Conservation (phyloP, 2,329 filamentous ascomycete species). For the Verticillium albo-atrum region DNA sequence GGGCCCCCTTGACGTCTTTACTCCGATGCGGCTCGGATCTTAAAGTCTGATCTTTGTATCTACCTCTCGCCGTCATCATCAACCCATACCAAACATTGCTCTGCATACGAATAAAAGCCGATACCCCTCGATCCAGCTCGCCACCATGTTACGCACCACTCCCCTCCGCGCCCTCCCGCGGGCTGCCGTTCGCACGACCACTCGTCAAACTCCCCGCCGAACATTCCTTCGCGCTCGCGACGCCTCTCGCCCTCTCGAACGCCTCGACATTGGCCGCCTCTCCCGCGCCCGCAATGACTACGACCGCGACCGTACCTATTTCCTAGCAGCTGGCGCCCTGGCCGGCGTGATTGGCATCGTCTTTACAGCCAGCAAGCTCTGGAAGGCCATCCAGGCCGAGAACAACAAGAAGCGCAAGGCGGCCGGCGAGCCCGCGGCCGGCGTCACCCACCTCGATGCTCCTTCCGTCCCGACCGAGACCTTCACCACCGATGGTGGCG, state of each 20-base stretch:
- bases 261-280: conserved; percentile 45
- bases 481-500: conserved; percentile 44
- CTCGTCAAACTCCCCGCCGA: conserved; percentile 19
- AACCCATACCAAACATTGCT: background rate
- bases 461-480: conserved; percentile 35
- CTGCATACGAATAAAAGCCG: background rate
- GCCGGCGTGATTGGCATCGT: conserved; percentile 45
- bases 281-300: conserved; percentile 42
- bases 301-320: conserved; percentile 44
- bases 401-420: conserved; percentile 22
- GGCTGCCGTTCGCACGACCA: conserved; percentile 4
- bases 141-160: background rate
- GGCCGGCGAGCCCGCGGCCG: conserved; percentile 15
- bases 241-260: conserved; percentile 35
- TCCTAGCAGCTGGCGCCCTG: conserved; percentile 45
- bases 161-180: conserved; percentile 17
- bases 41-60: background rate
- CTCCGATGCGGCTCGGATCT: background rate
- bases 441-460: conserved; percentile 32
- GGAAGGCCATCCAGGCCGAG: conserved; percentile 30
- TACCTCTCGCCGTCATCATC: background rate
- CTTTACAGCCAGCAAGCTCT: conserved; percentile 50
- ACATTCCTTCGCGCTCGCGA: conserved; percentile 25
- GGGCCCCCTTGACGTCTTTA: background rate
- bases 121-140: background rate